Evolutionary conservation across 2,329 filamentous ascomycete species (phyloP), one percentile per base, ranked within the genome.

Genomic region (Dothideomycetidae sp.): DNA sequence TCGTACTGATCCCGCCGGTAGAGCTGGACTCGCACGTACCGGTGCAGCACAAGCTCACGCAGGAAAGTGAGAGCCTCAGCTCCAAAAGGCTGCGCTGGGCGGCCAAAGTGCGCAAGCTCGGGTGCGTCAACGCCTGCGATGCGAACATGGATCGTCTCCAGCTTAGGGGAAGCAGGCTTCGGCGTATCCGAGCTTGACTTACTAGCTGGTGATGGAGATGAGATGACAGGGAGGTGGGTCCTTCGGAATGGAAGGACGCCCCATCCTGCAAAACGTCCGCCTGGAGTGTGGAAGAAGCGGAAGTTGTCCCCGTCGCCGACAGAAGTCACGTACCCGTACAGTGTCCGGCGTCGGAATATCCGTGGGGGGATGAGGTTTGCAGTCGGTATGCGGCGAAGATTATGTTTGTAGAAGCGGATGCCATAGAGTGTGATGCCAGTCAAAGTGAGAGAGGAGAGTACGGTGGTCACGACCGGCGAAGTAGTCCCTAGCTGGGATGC

Each of bases 241-340:
- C 43, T 33, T 17, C 53, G 41, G 2, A 43, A 39, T 2, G 46
- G 44, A 2, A 52, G 33, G 49, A 49, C 53, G n/a, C 81, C 85
- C 90, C 90, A 98, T 37, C 90, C 90, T 9, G 79, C 70, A 36
- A 86, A 58, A 46, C 76, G 70, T 9, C 90, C 90, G n/a, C 88
- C 88, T 0, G 90, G 90, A 0, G 85, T 96, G 57, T 98, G 90
- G 56, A 80, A 98, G 33, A 98, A 58, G 48, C 90, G 80, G 57
- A 98, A 94, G 54, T 88, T 88, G 59, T 98, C 90, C 3, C 85
- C 92, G 67, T 98, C 90, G 29, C 92, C 90, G 15, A 98, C 90
- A 48, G 81, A 85, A 10, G 88, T 94, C 29, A 96, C 90, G 44
- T 71, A 72, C 10, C 90, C 90, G 49, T 88, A 80, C 29, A 98